These are phyloP conservation scores for Rosa chinensis DNA, from an alignment of 306 rosid species.

Conservation along the genomic window DNA sequence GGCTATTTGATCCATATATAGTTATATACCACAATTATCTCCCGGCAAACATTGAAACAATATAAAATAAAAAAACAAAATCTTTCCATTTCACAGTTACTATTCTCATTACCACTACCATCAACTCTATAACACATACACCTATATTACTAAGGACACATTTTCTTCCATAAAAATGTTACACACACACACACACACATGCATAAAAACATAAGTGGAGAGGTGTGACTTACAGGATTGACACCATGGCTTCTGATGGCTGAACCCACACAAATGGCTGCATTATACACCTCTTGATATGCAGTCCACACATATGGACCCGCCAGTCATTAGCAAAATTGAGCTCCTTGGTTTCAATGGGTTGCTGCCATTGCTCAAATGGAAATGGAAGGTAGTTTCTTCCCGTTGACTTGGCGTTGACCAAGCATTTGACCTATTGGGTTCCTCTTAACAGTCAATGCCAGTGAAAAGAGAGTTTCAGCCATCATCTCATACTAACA, in stretches of 20 bases:
- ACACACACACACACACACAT: too few relatives aligned
- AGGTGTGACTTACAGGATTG: conserved; percentile 57
- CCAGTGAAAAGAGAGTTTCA: conserved; percentile 26
- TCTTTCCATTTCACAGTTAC: not conserved
- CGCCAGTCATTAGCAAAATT: conserved; percentile 28
- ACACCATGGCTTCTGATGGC: conserved; percentile 66
- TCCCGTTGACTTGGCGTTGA: conserved; percentile 56
- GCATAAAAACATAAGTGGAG: not conserved
- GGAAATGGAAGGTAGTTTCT: conserved; percentile 44
- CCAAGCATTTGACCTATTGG: conserved; percentile 73
- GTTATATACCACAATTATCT: conserved; percentile 72
- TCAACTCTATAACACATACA: not conserved
- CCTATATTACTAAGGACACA: not conserved
- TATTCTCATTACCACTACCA: not conserved
- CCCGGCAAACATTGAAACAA: conserved; percentile 44
- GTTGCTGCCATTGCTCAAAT: not conserved
- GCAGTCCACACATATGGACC: conserved; percentile 54
- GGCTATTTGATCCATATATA: conserved; percentile 61
- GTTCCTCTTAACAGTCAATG: conserved; percentile 66
- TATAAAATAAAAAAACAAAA: not conserved
- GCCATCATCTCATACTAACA: conserved; percentile 16
- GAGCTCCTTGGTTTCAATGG: conserved; percentile 8
- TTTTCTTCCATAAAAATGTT: not conserved
- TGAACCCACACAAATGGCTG: conserved; percentile 60
- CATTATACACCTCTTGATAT: conserved; percentile 62